Conservation (phyloP, 495 filamentous ascomycete genomes). For the Trichoderma gamsii region DNA sequence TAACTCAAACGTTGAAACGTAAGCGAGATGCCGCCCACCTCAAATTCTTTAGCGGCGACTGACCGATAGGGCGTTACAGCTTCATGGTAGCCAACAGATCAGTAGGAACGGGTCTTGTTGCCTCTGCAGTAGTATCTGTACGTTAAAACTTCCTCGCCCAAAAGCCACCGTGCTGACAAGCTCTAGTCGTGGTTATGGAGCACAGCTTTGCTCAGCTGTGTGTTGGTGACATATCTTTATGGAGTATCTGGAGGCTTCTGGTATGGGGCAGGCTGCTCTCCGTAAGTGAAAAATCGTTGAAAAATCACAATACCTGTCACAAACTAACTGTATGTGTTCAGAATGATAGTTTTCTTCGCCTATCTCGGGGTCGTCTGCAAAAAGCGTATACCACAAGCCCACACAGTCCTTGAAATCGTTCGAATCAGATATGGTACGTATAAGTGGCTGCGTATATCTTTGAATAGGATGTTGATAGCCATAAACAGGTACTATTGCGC, state of each 20-base stretch:
- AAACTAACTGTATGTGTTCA: background rate
- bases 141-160: background rate
- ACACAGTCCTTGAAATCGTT: constrained; percentile 75
- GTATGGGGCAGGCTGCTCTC: constrained; percentile 34
- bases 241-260: constrained; percentile 91
- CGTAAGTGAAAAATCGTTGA: background rate
- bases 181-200: constrained; percentile 80
- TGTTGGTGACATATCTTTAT: constrained; percentile 83
- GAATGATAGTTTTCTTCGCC: constrained; percentile 84
- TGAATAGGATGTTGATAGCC: background rate
- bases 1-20: constrained; percentile 49
- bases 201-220: constrained; percentile 71
- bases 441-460: too few relatives aligned
- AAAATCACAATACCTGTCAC: background rate
- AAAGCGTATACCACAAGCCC: constrained; percentile 75
- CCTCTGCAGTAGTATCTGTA: constrained; percentile 75
- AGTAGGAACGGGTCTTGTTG: constrained; percentile 91
- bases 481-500: constrained; percentile 39
- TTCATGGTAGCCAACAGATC: constrained; percentile 94
- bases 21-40: background rate
- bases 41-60: background rate
- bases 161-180: background rate
- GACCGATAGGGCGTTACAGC: constrained; percentile 61
- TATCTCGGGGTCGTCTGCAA: constrained; percentile 92
- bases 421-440: constrained; percentile 17